A percentile compares a stretch with the other conserved stretches of the same genome.
These are phyloP conservation scores for Ascosphaera acerosa DNA, from an alignment of 2,329 filamentous ascomycete species.

Conservation along the genomic window DNA sequence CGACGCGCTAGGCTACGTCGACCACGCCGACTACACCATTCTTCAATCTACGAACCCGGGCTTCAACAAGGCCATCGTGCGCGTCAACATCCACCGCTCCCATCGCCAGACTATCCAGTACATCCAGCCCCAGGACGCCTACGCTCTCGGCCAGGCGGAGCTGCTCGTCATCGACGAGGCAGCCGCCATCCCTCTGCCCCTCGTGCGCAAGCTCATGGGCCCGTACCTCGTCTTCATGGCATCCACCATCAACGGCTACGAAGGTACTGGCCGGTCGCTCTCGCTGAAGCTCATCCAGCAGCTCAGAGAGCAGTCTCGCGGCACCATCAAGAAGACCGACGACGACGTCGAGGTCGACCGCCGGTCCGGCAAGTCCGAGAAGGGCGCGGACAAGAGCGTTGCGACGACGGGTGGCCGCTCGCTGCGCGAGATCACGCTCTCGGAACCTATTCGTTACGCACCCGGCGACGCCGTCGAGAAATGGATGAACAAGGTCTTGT, in stretches of 20 bases:
- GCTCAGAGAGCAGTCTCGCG: conserved; percentile 71
- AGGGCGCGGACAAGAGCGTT: conserved; percentile 32
- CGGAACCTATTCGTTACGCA: conserved; percentile 85
- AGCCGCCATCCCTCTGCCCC: conserved; percentile 76
- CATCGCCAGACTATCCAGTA: conserved; percentile 98
- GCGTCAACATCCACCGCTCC: conserved; percentile 83
- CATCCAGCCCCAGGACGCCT: conserved; percentile 85
- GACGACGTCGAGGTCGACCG: conserved; percentile 50
- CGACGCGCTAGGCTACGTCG: conserved; percentile 75
- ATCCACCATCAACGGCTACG: conserved; percentile 96
- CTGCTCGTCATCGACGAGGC: conserved; percentile 92
- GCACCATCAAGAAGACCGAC: conserved; percentile 27
- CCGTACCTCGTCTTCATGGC: conserved; percentile 98
- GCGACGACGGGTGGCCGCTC: conserved; percentile 42
- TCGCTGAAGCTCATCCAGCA: conserved; percentile 95
- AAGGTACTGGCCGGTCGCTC: conserved; percentile 82
- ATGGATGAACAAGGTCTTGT: conserved; percentile 87
- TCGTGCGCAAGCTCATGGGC: conserved; percentile 84
- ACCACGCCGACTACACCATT: conserved; percentile 93
- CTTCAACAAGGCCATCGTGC: conserved; percentile 95
- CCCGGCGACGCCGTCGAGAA: conserved; percentile 79
- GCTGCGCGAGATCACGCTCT: conserved; percentile 71
- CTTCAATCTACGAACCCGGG: conserved; percentile 95
- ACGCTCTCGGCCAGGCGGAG: conserved; percentile 86
- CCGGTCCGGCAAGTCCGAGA: conserved; percentile 46